A percentile compares a stretch with the other conserved stretches of the same genome.
phyloP scores from a whole-genome alignment of 805 yeast species.

The Lipomyces kockii region DNA sequence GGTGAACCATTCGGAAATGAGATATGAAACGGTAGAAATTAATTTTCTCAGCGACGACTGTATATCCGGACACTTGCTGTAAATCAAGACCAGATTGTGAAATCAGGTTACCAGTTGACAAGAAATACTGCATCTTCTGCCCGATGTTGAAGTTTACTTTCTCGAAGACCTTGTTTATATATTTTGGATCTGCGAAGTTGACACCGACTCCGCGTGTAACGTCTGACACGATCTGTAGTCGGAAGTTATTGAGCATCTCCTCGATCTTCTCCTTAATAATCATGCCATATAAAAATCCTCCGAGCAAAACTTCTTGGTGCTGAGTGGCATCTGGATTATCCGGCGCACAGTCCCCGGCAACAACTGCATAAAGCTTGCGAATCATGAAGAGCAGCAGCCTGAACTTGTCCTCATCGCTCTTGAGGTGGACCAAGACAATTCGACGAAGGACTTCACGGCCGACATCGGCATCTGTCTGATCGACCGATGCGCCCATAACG shows the following conservation, averaged over 20 bases:
- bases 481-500: constrained; percentile 87
- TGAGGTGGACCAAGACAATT: constrained; percentile 86
- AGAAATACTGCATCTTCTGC: constrained; percentile 87
- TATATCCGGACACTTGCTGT: constrained; percentile 97
- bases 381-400: constrained; percentile 90
- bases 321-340: constrained; percentile 99
- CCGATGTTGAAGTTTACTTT: constrained; percentile 93
- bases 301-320: constrained; percentile 94
- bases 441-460: constrained; percentile 82
- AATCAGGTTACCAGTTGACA: constrained; percentile 95
- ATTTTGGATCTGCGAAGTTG: constrained; percentile 81
- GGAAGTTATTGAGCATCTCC: constrained; percentile 79
- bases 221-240: constrained; percentile 76
- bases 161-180: constrained; percentile 75
- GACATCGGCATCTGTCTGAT: constrained; percentile 84
- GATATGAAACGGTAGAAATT: constrained; percentile 95
- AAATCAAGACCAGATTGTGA: constrained; percentile 96
- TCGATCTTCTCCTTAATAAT: constrained; percentile 95
- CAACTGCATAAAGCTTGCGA: constrained; percentile 89
- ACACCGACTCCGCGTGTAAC: constrained; percentile 65
- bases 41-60: constrained; percentile 98
- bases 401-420: constrained; percentile 75
- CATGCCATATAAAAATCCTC: constrained; percentile 97
- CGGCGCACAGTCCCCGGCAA: constrained; percentile 94
- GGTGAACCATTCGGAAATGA: constrained; percentile 99